phyloP scores from a whole-genome alignment of 2,329 filamentous ascomycete species.

The Hymenoscyphus repandus region DNA sequence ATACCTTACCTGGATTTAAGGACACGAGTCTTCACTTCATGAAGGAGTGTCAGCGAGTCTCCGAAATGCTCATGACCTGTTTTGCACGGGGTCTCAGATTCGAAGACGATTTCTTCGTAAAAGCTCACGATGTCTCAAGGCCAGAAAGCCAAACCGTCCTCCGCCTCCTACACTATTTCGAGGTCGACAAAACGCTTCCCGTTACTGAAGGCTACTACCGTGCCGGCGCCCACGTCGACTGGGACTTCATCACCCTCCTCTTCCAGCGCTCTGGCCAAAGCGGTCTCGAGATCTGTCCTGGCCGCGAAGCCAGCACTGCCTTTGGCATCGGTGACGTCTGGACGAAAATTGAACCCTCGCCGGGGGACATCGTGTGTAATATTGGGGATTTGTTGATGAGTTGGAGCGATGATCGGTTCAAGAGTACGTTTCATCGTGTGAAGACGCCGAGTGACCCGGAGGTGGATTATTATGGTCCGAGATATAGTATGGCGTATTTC shows the following conservation, averaged over 20 bases:
- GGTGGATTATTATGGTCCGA: conserved; percentile 51
- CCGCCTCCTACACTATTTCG: conserved; percentile 54
- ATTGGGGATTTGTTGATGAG: conserved; percentile 63
- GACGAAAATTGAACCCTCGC: conserved; percentile 55
- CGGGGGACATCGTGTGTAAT: conserved; percentile 56
- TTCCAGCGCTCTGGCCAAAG: conserved; percentile 57
- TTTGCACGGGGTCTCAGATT: conserved; percentile 51
- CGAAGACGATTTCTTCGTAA: conserved; percentile 47
- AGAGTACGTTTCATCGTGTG: conserved; percentile 60
- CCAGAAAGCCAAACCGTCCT: conserved; percentile 48
- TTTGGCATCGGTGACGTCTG: conserved; percentile 56
- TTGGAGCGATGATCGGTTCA: conserved; percentile 63
- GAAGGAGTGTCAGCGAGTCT: conserved; percentile 36
- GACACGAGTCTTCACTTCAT: conserved; percentile 33
- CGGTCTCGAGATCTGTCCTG: conserved; percentile 61
- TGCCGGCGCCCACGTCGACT: conserved; percentile 59
- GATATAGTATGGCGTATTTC: conserved; percentile 63
- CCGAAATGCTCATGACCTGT: conserved; percentile 49
- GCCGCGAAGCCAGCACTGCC: conserved; percentile 52
- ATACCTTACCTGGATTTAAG: conserved; percentile 43
- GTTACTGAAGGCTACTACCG: conserved; percentile 46
- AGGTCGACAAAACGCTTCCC: conserved; percentile 32
- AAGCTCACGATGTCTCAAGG: conserved; percentile 43
- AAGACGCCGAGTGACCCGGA: conserved; percentile 51
- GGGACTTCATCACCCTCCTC: conserved; percentile 57